Percentiles rank a stretch among this genome's conserved stretches.
phyloP scores from a whole-genome alignment of 139 green algal genomes.

The Chlamydomonas sp. region DNA sequence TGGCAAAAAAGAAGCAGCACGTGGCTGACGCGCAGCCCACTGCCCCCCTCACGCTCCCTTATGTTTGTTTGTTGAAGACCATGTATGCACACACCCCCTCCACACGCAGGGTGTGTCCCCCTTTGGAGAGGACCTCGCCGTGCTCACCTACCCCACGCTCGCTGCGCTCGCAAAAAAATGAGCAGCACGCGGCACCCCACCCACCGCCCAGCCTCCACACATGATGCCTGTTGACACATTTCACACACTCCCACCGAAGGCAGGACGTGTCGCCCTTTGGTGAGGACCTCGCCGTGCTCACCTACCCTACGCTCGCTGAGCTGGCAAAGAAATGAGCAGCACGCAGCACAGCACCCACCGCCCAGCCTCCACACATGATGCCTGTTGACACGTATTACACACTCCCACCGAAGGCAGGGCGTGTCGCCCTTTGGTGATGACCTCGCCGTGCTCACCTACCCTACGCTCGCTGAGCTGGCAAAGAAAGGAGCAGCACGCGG shows the following conservation, averaged over 20 bases:
- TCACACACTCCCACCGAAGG: not conserved
- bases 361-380: too few relatives aligned
- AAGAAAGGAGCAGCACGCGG: too few relatives aligned
- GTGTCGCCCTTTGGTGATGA: slow-evolving; percentile 53
- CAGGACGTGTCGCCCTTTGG: slow-evolving; percentile 63
- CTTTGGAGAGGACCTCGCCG: slow-evolving; percentile 56
- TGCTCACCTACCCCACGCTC: slow-evolving; percentile 34
- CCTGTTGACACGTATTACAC: too few relatives aligned
- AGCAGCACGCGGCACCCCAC: too few relatives aligned
- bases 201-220: too few relatives aligned
- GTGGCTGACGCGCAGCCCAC: too few relatives aligned
- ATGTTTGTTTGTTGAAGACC: too few relatives aligned
- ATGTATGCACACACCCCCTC: not conserved
- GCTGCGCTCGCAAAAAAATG: too few relatives aligned
- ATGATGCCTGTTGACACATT: not conserved
- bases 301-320: slow-evolving; percentile 7
- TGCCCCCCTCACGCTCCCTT: too few relatives aligned
- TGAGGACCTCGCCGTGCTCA: slow-evolving; percentile 53
- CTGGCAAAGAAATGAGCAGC: too few relatives aligned
- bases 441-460: slow-evolving; percentile 47
- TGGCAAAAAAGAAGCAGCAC: too few relatives aligned
- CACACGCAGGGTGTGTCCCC: slow-evolving; percentile 51
- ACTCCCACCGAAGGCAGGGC: slow-evolving; percentile 27
- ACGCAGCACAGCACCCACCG: too few relatives aligned
- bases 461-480: slow-evolving; percentile 1